Base-by-base conservation (phyloP, 2,329 filamentous ascomycete genomes). In the Talaromyces verruculosus region DNA sequence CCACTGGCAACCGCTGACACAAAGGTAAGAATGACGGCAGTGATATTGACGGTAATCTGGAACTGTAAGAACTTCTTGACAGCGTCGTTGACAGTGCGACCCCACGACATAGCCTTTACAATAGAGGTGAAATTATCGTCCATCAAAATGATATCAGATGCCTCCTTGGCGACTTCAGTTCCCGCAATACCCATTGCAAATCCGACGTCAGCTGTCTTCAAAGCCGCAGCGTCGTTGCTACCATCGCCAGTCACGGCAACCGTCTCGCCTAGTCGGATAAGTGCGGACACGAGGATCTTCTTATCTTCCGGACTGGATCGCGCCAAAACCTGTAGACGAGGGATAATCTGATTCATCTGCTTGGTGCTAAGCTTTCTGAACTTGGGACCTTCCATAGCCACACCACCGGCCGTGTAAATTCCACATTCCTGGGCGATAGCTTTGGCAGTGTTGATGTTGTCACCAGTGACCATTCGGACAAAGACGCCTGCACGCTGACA, bases 111-210 rank as follows among this genome's bases (percentile, higher is more conserved):
- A 15, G 91, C 91, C 78, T 92, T 92, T 69, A 94, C 89, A 68
- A 93, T 94, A n/a, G 90, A 93, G 33, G 88, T 85, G 78, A 94
- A 94, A 79, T 93, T 93, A 78, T 94, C 91, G 74, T 93, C 91
- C 91, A 93, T 93, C 15, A 94, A 83, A 71, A 94, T 92, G 68
- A 94, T 94, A 43, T 90, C 89, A 7, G 91, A 93, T 1, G 91
- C 91, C 77, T 94, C 91, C 78, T 93, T 93, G 55, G 91, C 91
- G 45, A 94, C 91, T 76, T 93, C 91, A 0, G 91, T 93, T 68
- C 91, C 91, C 15, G 91, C 85, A 63, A 93, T 91, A 70, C 91
- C 91, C 91, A 94, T 94, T 19, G 91, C 92, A 78, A 94, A 93
- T 30, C 91, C 91, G 59, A 94, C 89, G 73, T 94, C 91, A 6